Percentiles rank a stretch among this genome's conserved stretches.
Evolutionary conservation across 139 green algal species (phyloP).

Genomic region (Chlorella sp.): DNA sequence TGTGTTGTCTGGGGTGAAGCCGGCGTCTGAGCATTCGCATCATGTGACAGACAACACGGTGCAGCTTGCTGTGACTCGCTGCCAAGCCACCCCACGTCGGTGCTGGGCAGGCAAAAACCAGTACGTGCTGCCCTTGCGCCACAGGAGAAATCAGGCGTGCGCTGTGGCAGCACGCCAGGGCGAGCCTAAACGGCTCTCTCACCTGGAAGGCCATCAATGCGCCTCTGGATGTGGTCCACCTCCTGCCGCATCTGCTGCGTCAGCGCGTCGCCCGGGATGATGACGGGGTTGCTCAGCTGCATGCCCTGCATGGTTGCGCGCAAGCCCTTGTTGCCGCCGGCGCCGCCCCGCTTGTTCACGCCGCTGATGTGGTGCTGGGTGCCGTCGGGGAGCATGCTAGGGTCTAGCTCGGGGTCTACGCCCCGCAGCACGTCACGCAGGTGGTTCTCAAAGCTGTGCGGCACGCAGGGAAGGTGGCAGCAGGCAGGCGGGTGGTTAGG

Average conservation of each 20-base stretch:
- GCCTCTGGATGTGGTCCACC: constrained; percentile 17
- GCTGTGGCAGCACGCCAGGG: too few species aligned
- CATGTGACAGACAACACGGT: too few species aligned
- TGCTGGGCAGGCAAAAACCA: too few species aligned
- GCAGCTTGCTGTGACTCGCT: too few species aligned
- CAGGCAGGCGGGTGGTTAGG: too few species aligned
- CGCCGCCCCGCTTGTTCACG: constrained; percentile 11
- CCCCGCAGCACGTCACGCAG: constrained; percentile 24
- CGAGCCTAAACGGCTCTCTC: too few species aligned
- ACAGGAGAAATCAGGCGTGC: too few species aligned
- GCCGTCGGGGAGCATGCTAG: constrained; percentile 7
- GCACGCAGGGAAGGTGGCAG: too few species aligned
- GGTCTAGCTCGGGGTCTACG: constrained; percentile 31
- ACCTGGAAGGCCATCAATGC: constrained; percentile 14
- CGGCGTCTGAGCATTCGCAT: background rate
- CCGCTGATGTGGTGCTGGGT: constrained; percentile 23
- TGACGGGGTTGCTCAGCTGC: background rate
- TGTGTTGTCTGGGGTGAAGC: too few species aligned
- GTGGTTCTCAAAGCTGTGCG: constrained; percentile 22
- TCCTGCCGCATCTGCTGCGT: background rate
- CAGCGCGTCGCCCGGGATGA: background rate
- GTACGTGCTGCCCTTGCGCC: too few species aligned
- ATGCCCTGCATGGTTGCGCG: background rate
- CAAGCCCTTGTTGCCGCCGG: background rate
- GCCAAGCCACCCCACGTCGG: too few species aligned